phyloP scores from a whole-genome alignment of 495 filamentous ascomycete species.

The Penicillium atrosanguineum region DNA sequence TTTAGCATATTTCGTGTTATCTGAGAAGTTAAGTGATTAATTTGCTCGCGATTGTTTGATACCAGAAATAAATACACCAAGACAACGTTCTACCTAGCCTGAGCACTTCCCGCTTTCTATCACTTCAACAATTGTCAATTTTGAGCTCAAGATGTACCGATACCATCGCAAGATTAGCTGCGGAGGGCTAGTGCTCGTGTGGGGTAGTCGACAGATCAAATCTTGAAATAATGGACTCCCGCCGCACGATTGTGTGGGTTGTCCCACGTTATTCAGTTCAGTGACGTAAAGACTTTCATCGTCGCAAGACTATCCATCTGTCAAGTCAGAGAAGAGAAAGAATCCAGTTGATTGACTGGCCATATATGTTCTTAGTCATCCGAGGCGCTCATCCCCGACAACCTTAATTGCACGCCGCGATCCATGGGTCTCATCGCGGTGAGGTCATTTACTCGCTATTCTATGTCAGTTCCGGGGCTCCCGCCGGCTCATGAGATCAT shows the following conservation, averaged over 20 bases:
- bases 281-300: conserved; percentile 12
- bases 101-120: background rate
- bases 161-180: background rate
- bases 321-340: background rate
- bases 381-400: background rate
- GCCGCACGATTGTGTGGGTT: background rate
- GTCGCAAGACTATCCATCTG: background rate
- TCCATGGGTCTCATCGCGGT: conserved; percentile 11
- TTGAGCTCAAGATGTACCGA: background rate
- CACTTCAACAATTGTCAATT: background rate
- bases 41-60: background rate
- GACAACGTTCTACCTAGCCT: too few relatives aligned
- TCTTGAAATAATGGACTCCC: background rate
- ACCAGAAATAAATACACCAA: too few relatives aligned
- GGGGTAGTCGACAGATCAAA: background rate
- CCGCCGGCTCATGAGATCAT: conserved; percentile 17
- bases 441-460: conserved; percentile 14
- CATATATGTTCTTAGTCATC: conserved; percentile 4
- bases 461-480: conserved; percentile 7
- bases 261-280: background rate
- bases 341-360: conserved; percentile 4
- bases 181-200: background rate
- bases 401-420: conserved; percentile 8
- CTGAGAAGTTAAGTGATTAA: background rate
- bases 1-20: background rate